These are phyloP conservation scores for Sugiyamaella qingdaonensis DNA, from an alignment of 805 yeast species.

Conservation along the genomic window DNA sequence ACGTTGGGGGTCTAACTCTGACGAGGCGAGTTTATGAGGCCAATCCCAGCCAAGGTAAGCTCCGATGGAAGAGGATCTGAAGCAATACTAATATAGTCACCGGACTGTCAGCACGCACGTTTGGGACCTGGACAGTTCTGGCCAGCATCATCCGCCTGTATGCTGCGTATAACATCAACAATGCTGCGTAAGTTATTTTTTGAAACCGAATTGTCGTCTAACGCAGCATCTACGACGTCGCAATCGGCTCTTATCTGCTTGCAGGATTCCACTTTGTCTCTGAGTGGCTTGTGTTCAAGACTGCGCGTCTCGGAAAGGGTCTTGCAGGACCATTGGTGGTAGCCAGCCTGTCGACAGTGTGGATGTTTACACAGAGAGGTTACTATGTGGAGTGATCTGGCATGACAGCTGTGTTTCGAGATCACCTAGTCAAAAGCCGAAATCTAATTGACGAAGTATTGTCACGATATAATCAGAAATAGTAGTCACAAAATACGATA, in stretches of 20 bases:
- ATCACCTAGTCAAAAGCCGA: no score
- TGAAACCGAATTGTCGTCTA: neutral
- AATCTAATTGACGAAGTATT: no score
- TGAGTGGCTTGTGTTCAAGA: slow-evolving; percentile 77
- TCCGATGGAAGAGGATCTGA: neutral
- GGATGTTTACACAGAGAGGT: slow-evolving; percentile 76
- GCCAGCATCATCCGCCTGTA: slow-evolving; percentile 80
- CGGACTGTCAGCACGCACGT: slow-evolving; percentile 83
- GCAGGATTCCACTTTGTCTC: slow-evolving; percentile 80
- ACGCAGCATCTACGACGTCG: slow-evolving; percentile 58
- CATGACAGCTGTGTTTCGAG: slow-evolving; percentile 39
- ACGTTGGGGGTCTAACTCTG: slow-evolving; percentile 64
- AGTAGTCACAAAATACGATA: no score
- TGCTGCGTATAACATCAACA: slow-evolving; percentile 73
- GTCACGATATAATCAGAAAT: no score
- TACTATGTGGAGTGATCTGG: slow-evolving; percentile 40
- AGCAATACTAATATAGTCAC: slow-evolving; percentile 32
- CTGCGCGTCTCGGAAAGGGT: slow-evolving; percentile 83
- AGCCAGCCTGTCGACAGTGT: slow-evolving; percentile 61
- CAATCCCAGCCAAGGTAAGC: slow-evolving; percentile 51
- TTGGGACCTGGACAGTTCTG: slow-evolving; percentile 96
- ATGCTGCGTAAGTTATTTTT: slow-evolving; percentile 45
- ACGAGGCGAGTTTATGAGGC: slow-evolving; percentile 76
- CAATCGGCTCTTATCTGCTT: slow-evolving; percentile 72
- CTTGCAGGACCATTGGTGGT: slow-evolving; percentile 86